These are phyloP conservation scores for Rehmannia glutinosa DNA, from an alignment of 257 asterid genomes.

Conservation along the genomic window DNA sequence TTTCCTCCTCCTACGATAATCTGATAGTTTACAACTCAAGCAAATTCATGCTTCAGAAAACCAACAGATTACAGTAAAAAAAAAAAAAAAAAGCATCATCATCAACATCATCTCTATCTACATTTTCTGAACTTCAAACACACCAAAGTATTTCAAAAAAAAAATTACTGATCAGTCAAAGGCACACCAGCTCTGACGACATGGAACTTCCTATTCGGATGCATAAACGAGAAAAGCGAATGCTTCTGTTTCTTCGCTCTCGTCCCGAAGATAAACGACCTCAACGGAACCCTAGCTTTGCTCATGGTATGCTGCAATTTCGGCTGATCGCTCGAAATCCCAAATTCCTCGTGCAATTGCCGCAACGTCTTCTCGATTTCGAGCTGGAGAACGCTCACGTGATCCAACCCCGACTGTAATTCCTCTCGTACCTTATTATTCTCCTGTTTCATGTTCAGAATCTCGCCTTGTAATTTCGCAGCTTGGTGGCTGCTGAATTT, in stretches of 20 bases:
- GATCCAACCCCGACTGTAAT: conserved; percentile 64
- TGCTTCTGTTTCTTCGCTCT: conserved; percentile 59
- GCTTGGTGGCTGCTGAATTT: conserved; percentile 86
- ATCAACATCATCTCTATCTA: conserved; percentile 18
- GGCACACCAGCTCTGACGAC: conserved; percentile 48
- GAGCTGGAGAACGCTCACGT: conserved; percentile 49
- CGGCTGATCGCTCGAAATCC: conserved; percentile 47
- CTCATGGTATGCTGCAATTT: conserved; percentile 44
- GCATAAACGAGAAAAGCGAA: conserved; percentile 71
- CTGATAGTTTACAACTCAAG: conserved; percentile 23
- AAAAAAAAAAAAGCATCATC: neutral
- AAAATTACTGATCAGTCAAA: conserved; percentile 13
- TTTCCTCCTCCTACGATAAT: neutral
- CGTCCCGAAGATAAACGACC: conserved; percentile 71
- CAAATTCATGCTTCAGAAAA: conserved; percentile 12
- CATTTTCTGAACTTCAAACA: neutral
- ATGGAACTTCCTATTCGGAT: conserved; percentile 51
- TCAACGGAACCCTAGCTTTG: conserved; percentile 48
- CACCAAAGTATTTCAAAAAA: neutral
- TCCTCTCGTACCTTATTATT: conserved; percentile 81
- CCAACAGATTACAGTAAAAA: neutral
- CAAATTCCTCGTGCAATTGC: conserved; percentile 62
- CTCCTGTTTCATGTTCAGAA: conserved; percentile 89
- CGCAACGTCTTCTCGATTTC: conserved; percentile 56
- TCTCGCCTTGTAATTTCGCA: conserved; percentile 90